Conservation (phyloP, 2,329 filamentous ascomycete species). For the Scedosporium apiospermum region DNA sequence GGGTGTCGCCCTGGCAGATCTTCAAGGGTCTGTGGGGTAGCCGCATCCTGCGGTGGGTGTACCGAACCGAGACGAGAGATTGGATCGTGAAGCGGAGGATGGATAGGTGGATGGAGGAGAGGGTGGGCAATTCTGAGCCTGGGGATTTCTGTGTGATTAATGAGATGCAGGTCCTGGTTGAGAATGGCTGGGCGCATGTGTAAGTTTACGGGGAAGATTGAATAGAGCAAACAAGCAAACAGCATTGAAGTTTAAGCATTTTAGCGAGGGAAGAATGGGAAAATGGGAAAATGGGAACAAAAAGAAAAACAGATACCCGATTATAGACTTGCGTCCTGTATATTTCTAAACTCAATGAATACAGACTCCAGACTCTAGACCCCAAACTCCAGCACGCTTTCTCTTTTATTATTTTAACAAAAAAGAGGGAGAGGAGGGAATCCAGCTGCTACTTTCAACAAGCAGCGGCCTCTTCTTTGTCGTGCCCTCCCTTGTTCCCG, state of each 20-base stretch:
- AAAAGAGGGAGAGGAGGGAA: too few species aligned
- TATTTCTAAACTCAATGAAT: neutral
- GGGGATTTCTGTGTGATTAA: conserved; percentile 47
- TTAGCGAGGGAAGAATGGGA: neutral
- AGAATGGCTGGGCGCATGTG: conserved; percentile 50
- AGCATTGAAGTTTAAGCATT: too few species aligned
- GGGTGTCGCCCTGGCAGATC: conserved; percentile 38
- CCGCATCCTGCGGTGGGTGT: conserved; percentile 35
- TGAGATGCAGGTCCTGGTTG: conserved; percentile 50
- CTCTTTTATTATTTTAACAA: too few species aligned
- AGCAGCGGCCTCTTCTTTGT: too few species aligned
- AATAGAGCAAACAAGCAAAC: neutral
- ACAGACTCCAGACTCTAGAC: too few species aligned
- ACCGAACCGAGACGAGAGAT: conserved; percentile 15
- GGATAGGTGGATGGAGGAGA: conserved; percentile 26
- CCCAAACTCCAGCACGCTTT: too few species aligned
- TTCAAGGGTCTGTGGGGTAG: conserved; percentile 50
- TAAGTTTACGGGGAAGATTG: conserved; percentile 15
- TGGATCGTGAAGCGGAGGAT: conserved; percentile 28
- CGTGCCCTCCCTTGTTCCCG: too few species aligned
- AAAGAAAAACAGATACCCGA: neutral
- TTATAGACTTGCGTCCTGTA: too few species aligned
- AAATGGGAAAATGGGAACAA: neutral
- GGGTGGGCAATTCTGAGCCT: conserved; percentile 26
- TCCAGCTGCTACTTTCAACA: too few species aligned